phyloP scores from a whole-genome alignment of 805 yeast species.

The Barnettozyma vustinii region DNA sequence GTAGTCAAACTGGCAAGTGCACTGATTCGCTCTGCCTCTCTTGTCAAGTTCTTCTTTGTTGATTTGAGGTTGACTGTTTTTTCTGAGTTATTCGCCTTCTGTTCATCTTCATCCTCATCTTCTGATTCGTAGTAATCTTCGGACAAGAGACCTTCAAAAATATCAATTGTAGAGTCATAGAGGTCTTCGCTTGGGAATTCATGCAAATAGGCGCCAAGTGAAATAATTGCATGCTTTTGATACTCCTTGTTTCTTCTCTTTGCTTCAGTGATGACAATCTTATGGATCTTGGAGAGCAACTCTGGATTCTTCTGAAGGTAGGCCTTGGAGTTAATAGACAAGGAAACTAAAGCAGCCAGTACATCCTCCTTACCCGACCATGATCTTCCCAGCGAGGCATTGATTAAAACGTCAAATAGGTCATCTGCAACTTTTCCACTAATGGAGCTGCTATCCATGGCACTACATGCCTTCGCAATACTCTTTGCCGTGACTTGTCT shows the following conservation, averaged over 20 bases:
- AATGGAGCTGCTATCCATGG: conserved; percentile 30
- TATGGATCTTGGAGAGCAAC: conserved; percentile 34
- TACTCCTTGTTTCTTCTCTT: conserved; percentile 62
- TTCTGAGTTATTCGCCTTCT: conserved; percentile 18
- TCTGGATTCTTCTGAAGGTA: conserved; percentile 28
- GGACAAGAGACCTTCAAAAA: conserved; percentile 29
- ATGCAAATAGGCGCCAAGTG: conserved; percentile 46
- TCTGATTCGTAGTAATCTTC: conserved; percentile 37
- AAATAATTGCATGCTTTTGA: conserved; percentile 47
- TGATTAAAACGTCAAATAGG: conserved; percentile 49
- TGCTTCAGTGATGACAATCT: conserved; percentile 52
- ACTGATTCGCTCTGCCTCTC: conserved; percentile 43
- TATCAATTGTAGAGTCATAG: conserved; percentile 30
- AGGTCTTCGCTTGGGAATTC: conserved; percentile 28
- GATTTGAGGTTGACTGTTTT: conserved; percentile 32
- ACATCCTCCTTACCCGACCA: conserved; percentile 87
- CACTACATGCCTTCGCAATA: conserved; percentile 51
- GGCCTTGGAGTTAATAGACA: conserved; percentile 41
- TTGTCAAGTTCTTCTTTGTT: conserved; percentile 36
- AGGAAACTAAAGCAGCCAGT: conserved; percentile 60
- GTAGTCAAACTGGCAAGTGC: conserved; percentile 33
- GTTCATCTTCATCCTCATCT: conserved; percentile 34
- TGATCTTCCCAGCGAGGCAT: conserved; percentile 68
- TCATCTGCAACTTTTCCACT: conserved; percentile 22
- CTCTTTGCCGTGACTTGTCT: conserved; percentile 69